A percentile compares a stretch with the other conserved stretches of the same genome.
phyloP scores from a whole-genome alignment of 108 stramenopile genomes.

The Skeletonema marinoi region DNA sequence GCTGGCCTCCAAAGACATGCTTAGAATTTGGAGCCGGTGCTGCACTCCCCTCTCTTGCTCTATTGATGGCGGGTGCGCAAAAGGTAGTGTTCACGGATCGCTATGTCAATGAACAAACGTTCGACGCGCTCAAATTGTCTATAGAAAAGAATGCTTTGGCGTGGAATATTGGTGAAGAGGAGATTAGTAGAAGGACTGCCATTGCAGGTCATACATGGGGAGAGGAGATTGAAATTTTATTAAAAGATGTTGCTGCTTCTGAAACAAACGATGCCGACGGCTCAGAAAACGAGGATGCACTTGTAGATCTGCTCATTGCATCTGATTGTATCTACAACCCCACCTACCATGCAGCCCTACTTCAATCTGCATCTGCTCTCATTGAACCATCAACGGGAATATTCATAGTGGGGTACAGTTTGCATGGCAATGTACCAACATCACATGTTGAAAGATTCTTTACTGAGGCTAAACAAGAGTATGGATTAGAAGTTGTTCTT shows the following conservation, averaged over 20 bases:
- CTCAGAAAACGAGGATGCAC: not conserved
- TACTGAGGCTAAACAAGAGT: not conserved
- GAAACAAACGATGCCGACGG: not conserved
- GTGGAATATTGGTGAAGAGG: conserved; percentile 1
- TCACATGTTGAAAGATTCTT: conserved; percentile 31
- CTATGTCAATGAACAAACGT: conserved; percentile 9
- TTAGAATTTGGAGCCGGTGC: conserved; percentile 26
- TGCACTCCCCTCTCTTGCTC: conserved; percentile 11
- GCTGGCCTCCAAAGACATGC: conserved; percentile 2
- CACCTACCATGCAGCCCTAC: conserved; percentile 25
- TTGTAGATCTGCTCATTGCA: conserved; percentile 22
- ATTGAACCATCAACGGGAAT: conserved; percentile 6
- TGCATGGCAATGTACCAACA: conserved; percentile 39
- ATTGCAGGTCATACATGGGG: conserved; percentile 15
- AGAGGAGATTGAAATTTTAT: not conserved
- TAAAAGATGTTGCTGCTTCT: not conserved
- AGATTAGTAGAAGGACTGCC: not conserved
- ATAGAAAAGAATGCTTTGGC: not conserved
- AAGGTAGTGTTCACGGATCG: conserved; percentile 12
- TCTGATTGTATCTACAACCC: conserved; percentile 56
- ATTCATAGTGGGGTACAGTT: conserved; percentile 42
- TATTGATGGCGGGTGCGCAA: conserved; percentile 7
- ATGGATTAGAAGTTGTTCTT: conserved; percentile 4
- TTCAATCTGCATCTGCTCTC: conserved; percentile 30
- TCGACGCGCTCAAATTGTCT: conserved; percentile 16